Evolutionary conservation across 768 basidiomycete genomes (phyloP).

Genomic region (Lentinula raphanica): DNA sequence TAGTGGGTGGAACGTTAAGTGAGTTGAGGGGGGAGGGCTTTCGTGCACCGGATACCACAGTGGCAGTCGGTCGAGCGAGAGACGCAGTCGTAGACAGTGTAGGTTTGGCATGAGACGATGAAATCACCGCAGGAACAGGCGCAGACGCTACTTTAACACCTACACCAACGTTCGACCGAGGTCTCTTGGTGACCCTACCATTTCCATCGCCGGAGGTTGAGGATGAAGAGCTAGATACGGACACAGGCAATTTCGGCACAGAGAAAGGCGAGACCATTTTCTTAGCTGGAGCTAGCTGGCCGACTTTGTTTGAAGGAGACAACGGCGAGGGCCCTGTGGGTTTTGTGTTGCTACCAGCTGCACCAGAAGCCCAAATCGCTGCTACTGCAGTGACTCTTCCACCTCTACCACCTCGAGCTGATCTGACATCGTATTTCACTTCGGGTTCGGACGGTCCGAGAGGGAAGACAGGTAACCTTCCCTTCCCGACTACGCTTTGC

Average conservation of each 20-base stretch:
- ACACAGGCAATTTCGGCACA: background rate
- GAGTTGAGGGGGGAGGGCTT: too few relatives aligned
- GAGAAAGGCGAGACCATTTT: background rate
- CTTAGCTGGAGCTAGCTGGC: background rate
- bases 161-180: slow-evolving; percentile 23
- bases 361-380: slow-evolving; percentile 65
- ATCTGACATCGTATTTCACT: slow-evolving; percentile 67
- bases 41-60: slow-evolving; percentile 7
- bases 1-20: slow-evolving; percentile 30
- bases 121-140: slow-evolving; percentile 64
- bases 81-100: slow-evolving; percentile 74
- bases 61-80: slow-evolving; percentile 46
- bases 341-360: slow-evolving; percentile 14
- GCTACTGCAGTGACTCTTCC: slow-evolving; percentile 71
- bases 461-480: slow-evolving; percentile 27
- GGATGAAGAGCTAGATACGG: slow-evolving; percentile 4
- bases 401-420: slow-evolving; percentile 72
- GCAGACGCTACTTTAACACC: slow-evolving; percentile 60
- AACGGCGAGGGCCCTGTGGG: slow-evolving; percentile 6
- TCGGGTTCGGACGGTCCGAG: slow-evolving; percentile 33
- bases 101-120: slow-evolving; percentile 69
- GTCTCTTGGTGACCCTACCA: slow-evolving; percentile 15
- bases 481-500: slow-evolving; percentile 11
- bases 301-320: slow-evolving; percentile 2
- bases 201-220: slow-evolving; percentile 10